phyloP scores from a whole-genome alignment of 345 rosid species.

The Dovyalis caffra region DNA sequence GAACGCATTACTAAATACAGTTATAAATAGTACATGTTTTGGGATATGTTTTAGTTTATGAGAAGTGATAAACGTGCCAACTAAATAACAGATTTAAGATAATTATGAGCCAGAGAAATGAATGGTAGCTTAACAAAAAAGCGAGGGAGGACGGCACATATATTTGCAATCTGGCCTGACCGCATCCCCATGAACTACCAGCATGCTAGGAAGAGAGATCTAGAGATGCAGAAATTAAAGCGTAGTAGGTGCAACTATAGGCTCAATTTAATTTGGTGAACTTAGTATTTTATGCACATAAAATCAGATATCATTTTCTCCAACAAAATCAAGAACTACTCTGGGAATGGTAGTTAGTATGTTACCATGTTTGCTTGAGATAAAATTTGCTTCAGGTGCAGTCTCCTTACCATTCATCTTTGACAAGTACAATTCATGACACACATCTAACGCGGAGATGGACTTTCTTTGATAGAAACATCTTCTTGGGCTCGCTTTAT shows the following conservation, averaged over 20 bases:
- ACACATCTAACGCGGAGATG: slow-evolving; percentile 29
- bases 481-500: slow-evolving; percentile 10
- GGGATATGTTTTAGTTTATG: no score
- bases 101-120: neutral
- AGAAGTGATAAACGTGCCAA: neutral
- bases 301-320: no score
- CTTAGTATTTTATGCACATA: neutral
- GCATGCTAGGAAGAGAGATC: neutral
- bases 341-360: neutral
- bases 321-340: neutral
- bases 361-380: slow-evolving; percentile 30
- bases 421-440: neutral
- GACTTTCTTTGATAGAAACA: slow-evolving; percentile 25
- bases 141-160: no score
- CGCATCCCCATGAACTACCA: no score
- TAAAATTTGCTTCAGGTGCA: slow-evolving; percentile 31
- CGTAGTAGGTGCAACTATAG: neutral
- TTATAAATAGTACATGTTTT: no score
- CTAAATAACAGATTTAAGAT: no score
- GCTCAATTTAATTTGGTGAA: neutral
- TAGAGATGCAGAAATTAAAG: neutral
- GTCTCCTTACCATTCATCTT: slow-evolving; percentile 22
- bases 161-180: no score
- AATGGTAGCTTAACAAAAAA: no score
- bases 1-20: no score